Evolutionary conservation across 805 yeast species (phyloP).

Genomic region (Blastobotrys terrestris): DNA sequence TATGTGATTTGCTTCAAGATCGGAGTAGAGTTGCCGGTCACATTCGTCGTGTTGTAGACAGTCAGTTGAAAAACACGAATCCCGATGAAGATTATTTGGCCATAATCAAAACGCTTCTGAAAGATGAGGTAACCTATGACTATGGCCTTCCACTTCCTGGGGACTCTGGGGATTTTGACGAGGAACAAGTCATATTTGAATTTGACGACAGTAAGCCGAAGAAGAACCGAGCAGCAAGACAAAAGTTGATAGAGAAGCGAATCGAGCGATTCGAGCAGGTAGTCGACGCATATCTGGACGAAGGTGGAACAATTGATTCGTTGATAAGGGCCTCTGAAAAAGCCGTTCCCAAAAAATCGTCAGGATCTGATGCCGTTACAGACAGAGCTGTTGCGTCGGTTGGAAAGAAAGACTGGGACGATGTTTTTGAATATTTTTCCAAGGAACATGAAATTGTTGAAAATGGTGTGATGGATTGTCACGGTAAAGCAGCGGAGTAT

Average conservation of each 20-base stretch:
- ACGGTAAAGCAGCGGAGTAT: not conserved
- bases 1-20: not conserved
- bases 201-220: conserved; percentile 53
- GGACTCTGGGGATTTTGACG: conserved; percentile 3
- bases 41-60: not conserved
- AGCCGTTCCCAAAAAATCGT: not conserved
- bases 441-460: not conserved
- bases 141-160: conserved; percentile 61
- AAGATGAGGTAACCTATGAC: conserved; percentile 62
- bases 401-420: not conserved
- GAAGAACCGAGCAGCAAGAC: conserved; percentile 42
- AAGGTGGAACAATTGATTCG: conserved; percentile 20
- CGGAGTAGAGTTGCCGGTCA: not conserved
- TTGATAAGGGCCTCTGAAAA: not conserved
- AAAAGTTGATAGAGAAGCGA: conserved; percentile 53
- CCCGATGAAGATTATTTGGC: conserved; percentile 42
- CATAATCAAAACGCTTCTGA: conserved; percentile 52
- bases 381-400: not conserved
- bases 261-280: conserved; percentile 44
- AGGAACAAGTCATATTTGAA: conserved; percentile 60
- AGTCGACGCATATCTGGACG: conserved; percentile 33
- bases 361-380: not conserved
- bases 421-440: not conserved
- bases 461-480: not conserved
- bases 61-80: not conserved